Percentiles rank a stretch among this genome's conserved stretches.
Evolutionary conservation across 2,329 filamentous ascomycete genomes (phyloP).

Genomic region (Helminthosporium solani): DNA sequence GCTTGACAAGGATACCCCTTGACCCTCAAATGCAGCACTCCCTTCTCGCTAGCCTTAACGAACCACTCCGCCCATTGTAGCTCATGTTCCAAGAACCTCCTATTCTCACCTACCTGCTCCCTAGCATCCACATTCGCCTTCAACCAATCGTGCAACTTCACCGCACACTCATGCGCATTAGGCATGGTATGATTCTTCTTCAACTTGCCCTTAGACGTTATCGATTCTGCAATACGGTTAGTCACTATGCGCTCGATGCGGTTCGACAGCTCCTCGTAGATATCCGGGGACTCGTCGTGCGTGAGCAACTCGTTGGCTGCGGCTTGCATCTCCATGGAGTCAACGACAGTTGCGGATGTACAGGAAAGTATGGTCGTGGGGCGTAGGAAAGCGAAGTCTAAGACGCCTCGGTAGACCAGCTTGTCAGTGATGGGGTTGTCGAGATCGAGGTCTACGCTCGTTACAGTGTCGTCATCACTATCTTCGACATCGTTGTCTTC

Average conservation of each 20-base stretch:
- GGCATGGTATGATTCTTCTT: background rate
- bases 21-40: conserved; percentile 33
- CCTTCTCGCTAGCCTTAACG: conserved; percentile 20
- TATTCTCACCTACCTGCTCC: conserved; percentile 24
- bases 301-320: conserved; percentile 18
- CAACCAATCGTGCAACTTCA: conserved; percentile 21
- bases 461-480: conserved; percentile 4
- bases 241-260: conserved; percentile 29
- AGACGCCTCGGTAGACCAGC: conserved; percentile 24
- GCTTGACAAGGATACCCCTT: conserved; percentile 19
- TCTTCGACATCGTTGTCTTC: background rate
- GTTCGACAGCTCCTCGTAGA: conserved; percentile 16
- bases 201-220: background rate
- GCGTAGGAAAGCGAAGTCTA: conserved; percentile 18
- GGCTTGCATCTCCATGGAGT: conserved; percentile 20
- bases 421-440: conserved; percentile 24
- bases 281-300: conserved; percentile 19
- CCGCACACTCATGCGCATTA: conserved; percentile 11
- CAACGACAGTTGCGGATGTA: conserved; percentile 23
- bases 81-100: conserved; percentile 26
- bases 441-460: conserved; percentile 2
- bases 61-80: conserved; percentile 34
- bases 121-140: conserved; percentile 15
- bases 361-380: conserved; percentile 21
- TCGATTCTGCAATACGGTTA: background rate